Percentiles rank a stretch among this genome's conserved stretches.
Conservation (phyloP, 2,329 filamentous ascomycete species). For the Myriosclerotinia scirpicola region DNA sequence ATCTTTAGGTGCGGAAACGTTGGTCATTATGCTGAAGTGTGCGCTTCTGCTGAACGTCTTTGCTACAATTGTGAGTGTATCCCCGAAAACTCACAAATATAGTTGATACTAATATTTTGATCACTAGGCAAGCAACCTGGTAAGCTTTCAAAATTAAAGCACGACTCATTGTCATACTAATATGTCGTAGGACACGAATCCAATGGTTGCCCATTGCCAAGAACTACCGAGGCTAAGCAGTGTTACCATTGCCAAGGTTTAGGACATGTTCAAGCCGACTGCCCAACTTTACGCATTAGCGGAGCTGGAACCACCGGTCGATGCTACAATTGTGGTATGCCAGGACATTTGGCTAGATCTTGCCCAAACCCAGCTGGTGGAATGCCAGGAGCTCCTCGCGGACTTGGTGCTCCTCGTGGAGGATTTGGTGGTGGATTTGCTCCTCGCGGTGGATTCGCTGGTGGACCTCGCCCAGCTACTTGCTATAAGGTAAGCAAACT, state of each 20-base stretch:
- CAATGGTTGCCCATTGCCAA: slow-evolving; percentile 92
- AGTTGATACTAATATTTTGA: slow-evolving; percentile 23
- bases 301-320: slow-evolving; percentile 78
- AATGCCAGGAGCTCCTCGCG: slow-evolving; percentile 56
- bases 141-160: slow-evolving; percentile 39
- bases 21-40: slow-evolving; percentile 83
- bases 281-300: slow-evolving; percentile 90
- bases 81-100: neutral
- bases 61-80: slow-evolving; percentile 92
- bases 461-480: slow-evolving; percentile 66
- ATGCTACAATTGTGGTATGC: slow-evolving; percentile 95
- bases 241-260: slow-evolving; percentile 99
- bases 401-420: slow-evolving; percentile 68
- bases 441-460: slow-evolving; percentile 73
- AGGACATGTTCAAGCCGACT: slow-evolving; percentile 97
- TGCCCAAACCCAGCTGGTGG: slow-evolving; percentile 72
- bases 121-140: slow-evolving; percentile 74
- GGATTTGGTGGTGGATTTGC: slow-evolving; percentile 62
- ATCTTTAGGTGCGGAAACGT: slow-evolving; percentile 64
- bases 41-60: slow-evolving; percentile 94
- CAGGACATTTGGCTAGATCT: slow-evolving; percentile 87
- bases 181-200: slow-evolving; percentile 77
- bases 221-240: slow-evolving; percentile 98
- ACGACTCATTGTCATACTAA: slow-evolving; percentile 9
- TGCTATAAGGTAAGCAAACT: slow-evolving; percentile 58